phyloP scores from a whole-genome alignment of 768 basidiomycete species.

The Roridomyces roridus region DNA sequence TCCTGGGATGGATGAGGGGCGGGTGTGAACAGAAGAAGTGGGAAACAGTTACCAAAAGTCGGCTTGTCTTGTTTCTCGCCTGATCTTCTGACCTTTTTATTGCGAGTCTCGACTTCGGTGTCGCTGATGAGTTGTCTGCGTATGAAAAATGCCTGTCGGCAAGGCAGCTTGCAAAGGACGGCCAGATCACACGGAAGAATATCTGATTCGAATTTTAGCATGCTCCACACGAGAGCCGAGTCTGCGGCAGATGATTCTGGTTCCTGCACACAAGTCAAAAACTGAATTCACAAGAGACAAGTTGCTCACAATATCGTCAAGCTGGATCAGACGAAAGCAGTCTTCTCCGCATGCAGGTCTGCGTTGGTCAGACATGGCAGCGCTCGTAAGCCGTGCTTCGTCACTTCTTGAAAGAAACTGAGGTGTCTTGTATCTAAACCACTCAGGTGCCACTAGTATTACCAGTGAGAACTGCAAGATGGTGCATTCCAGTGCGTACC shows the following conservation, averaged over 20 bases:
- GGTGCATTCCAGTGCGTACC: too few relatives aligned
- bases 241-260: slow-evolving; percentile 20
- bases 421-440: neutral
- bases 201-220: slow-evolving; percentile 52
- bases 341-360: slow-evolving; percentile 21
- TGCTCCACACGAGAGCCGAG: slow-evolving; percentile 33
- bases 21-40: too few relatives aligned
- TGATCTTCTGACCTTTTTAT: neutral
- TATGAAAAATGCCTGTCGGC: slow-evolving; percentile 46
- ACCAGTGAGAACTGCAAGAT: too few relatives aligned
- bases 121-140: slow-evolving; percentile 14
- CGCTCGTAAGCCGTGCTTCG: slow-evolving; percentile 23
- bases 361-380: neutral
- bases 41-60: neutral
- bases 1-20: too few relatives aligned
- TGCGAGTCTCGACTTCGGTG: neutral
- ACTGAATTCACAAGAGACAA: neutral
- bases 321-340: slow-evolving; percentile 26
- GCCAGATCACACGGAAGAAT: slow-evolving; percentile 56
- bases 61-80: neutral
- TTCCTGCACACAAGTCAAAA: neutral
- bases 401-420: neutral
- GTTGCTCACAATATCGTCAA: slow-evolving; percentile 6
- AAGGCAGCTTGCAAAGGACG: slow-evolving; percentile 51
- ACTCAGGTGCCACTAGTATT: too few relatives aligned